Conservation (phyloP, 2,329 filamentous ascomycete genomes). For the Grosmannia penicillata region DNA sequence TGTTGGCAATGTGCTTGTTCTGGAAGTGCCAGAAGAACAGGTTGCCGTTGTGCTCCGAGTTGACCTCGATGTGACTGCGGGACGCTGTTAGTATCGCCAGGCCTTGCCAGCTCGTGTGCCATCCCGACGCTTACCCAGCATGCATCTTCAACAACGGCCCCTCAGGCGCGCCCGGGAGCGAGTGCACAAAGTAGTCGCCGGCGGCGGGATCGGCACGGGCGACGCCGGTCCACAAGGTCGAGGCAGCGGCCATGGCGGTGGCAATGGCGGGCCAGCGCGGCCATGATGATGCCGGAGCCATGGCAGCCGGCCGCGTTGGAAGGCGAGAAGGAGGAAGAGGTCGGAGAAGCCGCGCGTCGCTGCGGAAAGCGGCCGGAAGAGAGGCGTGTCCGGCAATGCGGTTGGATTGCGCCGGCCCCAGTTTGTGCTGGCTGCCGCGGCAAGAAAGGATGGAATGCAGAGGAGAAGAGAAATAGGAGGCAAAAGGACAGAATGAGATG, state of each 20-base stretch:
- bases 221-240: slow-evolving; percentile 20
- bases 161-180: slow-evolving; percentile 70
- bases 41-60: slow-evolving; percentile 73
- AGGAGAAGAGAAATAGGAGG: too few species aligned
- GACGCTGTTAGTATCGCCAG: slow-evolving; percentile 8
- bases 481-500: too few species aligned
- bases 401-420: too few species aligned
- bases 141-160: slow-evolving; percentile 87
- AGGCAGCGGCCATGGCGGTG: slow-evolving; percentile 22
- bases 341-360: too few species aligned
- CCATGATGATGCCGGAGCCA: slow-evolving; percentile 6
- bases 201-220: slow-evolving; percentile 35
- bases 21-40: slow-evolving; percentile 98
- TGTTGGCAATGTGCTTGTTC: slow-evolving; percentile 87
- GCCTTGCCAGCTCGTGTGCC: slow-evolving; percentile 12
- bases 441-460: too few species aligned
- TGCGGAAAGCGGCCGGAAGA: too few species aligned
- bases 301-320: neutral
- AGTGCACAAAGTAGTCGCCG: slow-evolving; percentile 80
- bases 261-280: slow-evolving; percentile 13
- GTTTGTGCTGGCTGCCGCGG: too few species aligned
- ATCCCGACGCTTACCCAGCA: slow-evolving; percentile 57
- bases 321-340: neutral
- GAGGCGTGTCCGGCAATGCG: too few species aligned
- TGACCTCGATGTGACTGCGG: slow-evolving; percentile 76